Conservation (phyloP, 352 stramenopile species). For the Globisporangium splendens region DNA sequence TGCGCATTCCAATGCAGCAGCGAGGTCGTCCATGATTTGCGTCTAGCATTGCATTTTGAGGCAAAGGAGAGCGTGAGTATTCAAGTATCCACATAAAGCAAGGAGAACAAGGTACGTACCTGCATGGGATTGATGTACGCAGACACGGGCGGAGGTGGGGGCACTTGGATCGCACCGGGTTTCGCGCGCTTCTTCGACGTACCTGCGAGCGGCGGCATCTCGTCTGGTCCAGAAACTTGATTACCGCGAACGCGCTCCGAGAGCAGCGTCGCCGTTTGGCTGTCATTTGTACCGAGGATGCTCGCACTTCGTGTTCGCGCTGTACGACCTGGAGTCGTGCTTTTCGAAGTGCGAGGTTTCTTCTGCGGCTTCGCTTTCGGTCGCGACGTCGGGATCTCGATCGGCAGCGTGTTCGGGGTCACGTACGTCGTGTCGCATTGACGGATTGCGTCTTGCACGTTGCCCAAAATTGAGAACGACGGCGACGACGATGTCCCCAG, state of each 20-base stretch:
- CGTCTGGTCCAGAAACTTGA: no score
- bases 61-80: background rate
- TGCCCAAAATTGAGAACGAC: constrained; percentile 73
- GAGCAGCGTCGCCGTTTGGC: constrained; percentile 11
- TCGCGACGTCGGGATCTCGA: constrained; percentile 2
- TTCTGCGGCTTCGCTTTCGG: constrained; percentile 2
- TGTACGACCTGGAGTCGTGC: background rate
- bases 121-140: constrained; percentile 49
- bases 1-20: constrained; percentile 27
- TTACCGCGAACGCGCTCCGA: constrained; percentile 4
- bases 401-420: constrained; percentile 24
- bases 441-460: constrained; percentile 66
- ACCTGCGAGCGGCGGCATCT: background rate
- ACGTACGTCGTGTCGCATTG: constrained; percentile 60
- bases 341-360: background rate
- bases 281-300: constrained; percentile 13
- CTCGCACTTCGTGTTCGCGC: constrained; percentile 6
- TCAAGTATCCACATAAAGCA: background rate
- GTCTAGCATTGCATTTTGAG: constrained; percentile 16
- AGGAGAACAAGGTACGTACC: constrained; percentile 16
- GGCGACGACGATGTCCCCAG: constrained; percentile 46
- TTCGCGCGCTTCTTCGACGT: constrained; percentile 11
- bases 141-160: constrained; percentile 20
- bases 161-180: constrained; percentile 43
- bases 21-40: constrained; percentile 61